Evolutionary conservation across 768 basidiomycete species (phyloP), one percentile per base, ranked within the genome.

Genomic region (Russula dissimulans): DNA sequence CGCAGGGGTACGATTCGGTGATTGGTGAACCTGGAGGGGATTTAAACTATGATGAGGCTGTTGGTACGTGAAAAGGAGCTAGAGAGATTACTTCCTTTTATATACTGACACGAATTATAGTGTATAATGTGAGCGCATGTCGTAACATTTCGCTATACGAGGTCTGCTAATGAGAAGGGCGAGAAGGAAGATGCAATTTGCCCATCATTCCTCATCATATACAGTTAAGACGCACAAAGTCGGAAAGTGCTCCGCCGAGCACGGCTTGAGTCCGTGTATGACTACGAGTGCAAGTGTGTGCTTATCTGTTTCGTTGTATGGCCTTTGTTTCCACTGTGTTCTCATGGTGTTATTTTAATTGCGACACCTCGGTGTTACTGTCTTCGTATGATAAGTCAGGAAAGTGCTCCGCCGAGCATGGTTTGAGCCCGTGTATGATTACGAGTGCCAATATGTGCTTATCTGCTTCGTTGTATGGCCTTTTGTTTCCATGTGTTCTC

Each of bases 151-250:
- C 14, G 4, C 42, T n/a, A 44, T 12, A 26, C 22, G 22, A 41
- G 51, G n/a, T 54, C 3, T 34, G 32, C 56, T 66, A 22, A 64
- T 49, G 5, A 10, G 6, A 36, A 39, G 18, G 26, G 29, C 42
- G 41, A 14, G 49, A 48, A 68, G 68, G 68, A 69, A 43, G 68
- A 69, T 31, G 68, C 68, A 3, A 69, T 69, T 42, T 63, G 68
- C 11, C 61, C 67, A 12, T 44, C 65, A 15, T 69, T 65, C 55
- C 62, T 69, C 36, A 59, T 69, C 14, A 58, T 69, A 18, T 69
- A 63, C 43, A 46, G 48, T 51, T 61, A 32, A 61, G 41, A 18
- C 2, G 22, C 22, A 26, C 2, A n/a, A 26, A 29, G 17, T 26
- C 22, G 22, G 22, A 26, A 26, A 26, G 22, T 2, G 22, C 22